Conservation (phyloP, 176 grass and related monocot genomes). For the Secale cereale region DNA sequence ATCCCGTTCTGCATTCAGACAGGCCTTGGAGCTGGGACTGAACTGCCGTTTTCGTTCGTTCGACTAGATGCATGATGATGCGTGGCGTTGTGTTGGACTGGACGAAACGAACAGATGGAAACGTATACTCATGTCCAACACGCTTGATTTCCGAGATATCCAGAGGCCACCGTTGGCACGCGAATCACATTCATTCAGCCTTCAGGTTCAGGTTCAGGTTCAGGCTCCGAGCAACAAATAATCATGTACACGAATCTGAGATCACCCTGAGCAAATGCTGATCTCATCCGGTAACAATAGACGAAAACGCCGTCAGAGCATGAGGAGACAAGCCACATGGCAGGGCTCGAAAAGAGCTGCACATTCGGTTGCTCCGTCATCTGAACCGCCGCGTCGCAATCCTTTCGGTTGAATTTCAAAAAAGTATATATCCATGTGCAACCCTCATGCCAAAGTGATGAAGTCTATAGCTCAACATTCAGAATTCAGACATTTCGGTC, state of each 20-base stretch:
- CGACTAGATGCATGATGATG: slow-evolving; percentile 2
- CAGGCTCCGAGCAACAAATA: background rate
- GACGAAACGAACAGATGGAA: slow-evolving; percentile 12
- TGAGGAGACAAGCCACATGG: slow-evolving; percentile 28
- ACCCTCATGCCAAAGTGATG: background rate
- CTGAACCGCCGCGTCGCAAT: background rate
- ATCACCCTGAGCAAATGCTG: slow-evolving; percentile 41
- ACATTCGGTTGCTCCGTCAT: slow-evolving; percentile 23
- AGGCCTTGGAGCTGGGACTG: slow-evolving; percentile 5
- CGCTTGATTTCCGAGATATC: slow-evolving; percentile 30
- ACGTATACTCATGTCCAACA: slow-evolving; percentile 34
- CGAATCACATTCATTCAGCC: background rate
- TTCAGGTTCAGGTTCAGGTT: background rate
- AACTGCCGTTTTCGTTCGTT: slow-evolving; percentile 27
- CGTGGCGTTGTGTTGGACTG: background rate
- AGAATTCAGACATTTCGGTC: background rate
- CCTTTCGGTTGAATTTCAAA: slow-evolving; percentile 26
- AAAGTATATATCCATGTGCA: slow-evolving; percentile 34
- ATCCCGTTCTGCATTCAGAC: slow-evolving; percentile 20
- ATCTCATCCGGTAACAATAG: slow-evolving; percentile 29
- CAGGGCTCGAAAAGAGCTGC: slow-evolving; percentile 26
- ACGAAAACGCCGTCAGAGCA: slow-evolving; percentile 11
- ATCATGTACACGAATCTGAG: background rate
- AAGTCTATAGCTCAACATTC: background rate
- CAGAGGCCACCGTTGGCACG: background rate